Evolutionary conservation across 345 rosid genomes (phyloP).

Genomic region (Melastoma malabathricum): DNA sequence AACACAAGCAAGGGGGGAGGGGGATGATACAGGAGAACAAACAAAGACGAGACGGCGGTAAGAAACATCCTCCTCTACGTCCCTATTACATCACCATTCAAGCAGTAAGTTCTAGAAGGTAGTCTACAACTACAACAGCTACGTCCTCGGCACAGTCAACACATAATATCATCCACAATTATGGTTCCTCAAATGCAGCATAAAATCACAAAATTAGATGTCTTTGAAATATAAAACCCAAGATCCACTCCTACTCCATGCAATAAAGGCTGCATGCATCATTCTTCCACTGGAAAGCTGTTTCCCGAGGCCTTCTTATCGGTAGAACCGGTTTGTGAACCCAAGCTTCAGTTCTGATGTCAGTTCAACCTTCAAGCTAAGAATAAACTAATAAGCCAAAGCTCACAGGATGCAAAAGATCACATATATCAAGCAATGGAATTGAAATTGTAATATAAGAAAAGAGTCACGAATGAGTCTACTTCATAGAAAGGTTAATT

Average conservation of each 20-base stretch:
- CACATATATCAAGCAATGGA: no score
- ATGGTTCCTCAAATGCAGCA: constrained; percentile 16
- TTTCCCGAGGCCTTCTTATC: constrained; percentile 10
- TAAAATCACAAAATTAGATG: constrained; percentile 17
- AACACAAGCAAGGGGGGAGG: neutral
- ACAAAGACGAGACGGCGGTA: constrained; percentile 16
- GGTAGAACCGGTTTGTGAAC: no score
- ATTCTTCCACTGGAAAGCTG: constrained; percentile 5
- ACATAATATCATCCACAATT: constrained; percentile 22
- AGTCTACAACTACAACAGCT: constrained; percentile 13
- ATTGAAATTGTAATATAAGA: no score
- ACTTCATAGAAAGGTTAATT: no score
- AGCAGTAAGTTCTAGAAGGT: constrained; percentile 15
- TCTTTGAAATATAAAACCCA: constrained; percentile 7
- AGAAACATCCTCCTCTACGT: constrained; percentile 19
- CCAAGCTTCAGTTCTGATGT: no score
- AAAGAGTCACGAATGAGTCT: no score
- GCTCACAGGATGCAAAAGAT: no score
- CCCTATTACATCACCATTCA: constrained; percentile 28
- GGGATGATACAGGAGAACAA: constrained; percentile 19
- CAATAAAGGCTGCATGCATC: constrained; percentile 3
- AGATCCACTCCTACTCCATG: constrained; percentile 3
- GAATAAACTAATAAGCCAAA: no score
- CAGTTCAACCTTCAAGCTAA: no score
- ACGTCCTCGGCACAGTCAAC: constrained; percentile 16